phyloP scores from a whole-genome alignment of 768 basidiomycete genomes.

The Naganishia friedmannii region DNA sequence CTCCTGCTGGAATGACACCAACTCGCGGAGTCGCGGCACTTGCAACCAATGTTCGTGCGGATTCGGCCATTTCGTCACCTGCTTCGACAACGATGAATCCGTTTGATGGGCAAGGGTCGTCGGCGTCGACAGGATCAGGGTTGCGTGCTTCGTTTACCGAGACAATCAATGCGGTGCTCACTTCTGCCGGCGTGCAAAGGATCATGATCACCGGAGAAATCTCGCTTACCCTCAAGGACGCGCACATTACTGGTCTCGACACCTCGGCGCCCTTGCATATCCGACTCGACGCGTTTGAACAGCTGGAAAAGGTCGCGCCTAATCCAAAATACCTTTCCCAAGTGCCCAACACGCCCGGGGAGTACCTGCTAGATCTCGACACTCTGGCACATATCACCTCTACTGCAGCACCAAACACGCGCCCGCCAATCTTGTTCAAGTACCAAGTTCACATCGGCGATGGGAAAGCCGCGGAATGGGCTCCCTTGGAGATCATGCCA shows the following conservation, averaged over 20 bases:
- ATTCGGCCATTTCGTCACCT: constrained; percentile 34
- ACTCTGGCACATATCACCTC: constrained; percentile 38
- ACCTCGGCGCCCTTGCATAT: constrained; percentile 46
- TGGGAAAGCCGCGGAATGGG: constrained; percentile 35
- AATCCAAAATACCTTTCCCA: constrained; percentile 52
- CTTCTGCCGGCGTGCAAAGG: constrained; percentile 45
- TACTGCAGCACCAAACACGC: neutral
- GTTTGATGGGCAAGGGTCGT: constrained; percentile 26
- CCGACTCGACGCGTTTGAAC: constrained; percentile 50
- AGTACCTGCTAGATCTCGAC: constrained; percentile 50
- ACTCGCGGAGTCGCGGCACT: constrained; percentile 2
- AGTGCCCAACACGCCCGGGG: constrained; percentile 48
- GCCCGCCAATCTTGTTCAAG: constrained; percentile 50
- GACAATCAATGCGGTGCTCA: constrained; percentile 53
- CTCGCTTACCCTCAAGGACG: constrained; percentile 37
- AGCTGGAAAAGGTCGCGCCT: constrained; percentile 55
- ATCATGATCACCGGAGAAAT: constrained; percentile 55
- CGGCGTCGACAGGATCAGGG: constrained; percentile 36
- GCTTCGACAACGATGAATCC: constrained; percentile 32
- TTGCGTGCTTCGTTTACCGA: constrained; percentile 52
- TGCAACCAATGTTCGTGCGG: constrained; percentile 26
- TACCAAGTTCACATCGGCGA: constrained; percentile 52
- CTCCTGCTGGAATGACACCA: neutral
- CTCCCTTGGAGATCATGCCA: constrained; percentile 52
- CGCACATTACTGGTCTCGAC: constrained; percentile 4